Evolutionary conservation across 2,329 filamentous ascomycete species (phyloP), one percentile per base, ranked within the genome.

Genomic region (Fusarium nematophilum): DNA sequence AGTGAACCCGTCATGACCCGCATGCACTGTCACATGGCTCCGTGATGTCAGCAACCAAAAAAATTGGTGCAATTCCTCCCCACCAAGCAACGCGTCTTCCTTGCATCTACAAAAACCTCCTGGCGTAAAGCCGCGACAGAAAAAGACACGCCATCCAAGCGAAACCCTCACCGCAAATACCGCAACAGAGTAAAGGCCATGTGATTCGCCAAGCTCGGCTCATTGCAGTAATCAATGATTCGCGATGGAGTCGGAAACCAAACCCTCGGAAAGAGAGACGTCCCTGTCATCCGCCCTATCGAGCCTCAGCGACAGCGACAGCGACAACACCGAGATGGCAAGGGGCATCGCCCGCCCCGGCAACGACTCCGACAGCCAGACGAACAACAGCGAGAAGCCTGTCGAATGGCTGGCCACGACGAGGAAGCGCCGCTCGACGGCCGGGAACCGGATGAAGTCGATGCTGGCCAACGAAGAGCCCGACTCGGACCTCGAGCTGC

Each of bases 391-490:
- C 34, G 64, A 73, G 4, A 66, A 75, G 56, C n/a, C n/a, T n/a
- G 77, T 89, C 46, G 86, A 91, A 79, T 90, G 88, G 81, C 83
- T 94, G 30, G 89, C 89, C 38, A 91, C 89, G 5, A 86, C 86
- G 30, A 89, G 93, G 56, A 81, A 86, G 64, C 91, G 87, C 74
- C 89, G 93, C 61, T 88, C 89, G 10, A 96, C 91, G 1, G 93
- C 93, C 15, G 93, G 93, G 54, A 93, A 92, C 72, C 88, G 92
- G 62, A 90, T 96, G 83, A 88, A 90, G 67, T 86, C 86, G 43
- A 86, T 96, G 72, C 80, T 95, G 38, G 87, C 90, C 48, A 88
- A 89, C 64, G 90, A 92, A 71, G 88, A 88, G 58, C 87, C 87
- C 39, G 87, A 86, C 60, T 83, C 83, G 23, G 86, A 89, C 44